phyloP scores from a whole-genome alignment of 139 green algal species.

The Chlamydomonas eustigma region DNA sequence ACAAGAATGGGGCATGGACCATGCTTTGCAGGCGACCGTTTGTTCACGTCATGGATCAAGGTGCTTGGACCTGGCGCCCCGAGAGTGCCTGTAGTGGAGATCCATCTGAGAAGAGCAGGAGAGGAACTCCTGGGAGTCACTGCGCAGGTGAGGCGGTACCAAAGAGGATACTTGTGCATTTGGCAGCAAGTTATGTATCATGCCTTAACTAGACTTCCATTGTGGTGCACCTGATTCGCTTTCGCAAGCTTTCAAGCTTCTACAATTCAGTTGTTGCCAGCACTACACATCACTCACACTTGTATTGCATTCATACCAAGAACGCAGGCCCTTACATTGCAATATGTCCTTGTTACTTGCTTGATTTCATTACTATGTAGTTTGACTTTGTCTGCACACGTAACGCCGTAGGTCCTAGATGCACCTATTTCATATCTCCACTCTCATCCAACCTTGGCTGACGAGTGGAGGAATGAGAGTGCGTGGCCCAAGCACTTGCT shows the following conservation, averaged over 20 bases:
- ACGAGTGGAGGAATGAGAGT: constrained; percentile 53
- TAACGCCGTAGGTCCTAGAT: constrained; percentile 21
- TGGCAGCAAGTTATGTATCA: too few relatives aligned
- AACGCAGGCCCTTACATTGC: not conserved
- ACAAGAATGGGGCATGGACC: too few relatives aligned
- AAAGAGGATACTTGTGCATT: too few relatives aligned
- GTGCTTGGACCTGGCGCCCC: constrained; percentile 51
- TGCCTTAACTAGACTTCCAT: too few relatives aligned
- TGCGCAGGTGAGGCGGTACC: constrained; percentile 38
- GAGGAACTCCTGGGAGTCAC: constrained; percentile 47
- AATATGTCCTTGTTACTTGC: not conserved
- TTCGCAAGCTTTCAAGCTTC: too few relatives aligned
- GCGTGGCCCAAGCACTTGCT: constrained; percentile 78
- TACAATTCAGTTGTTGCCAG: too few relatives aligned
- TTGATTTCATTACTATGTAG: not conserved
- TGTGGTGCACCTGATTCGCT: too few relatives aligned
- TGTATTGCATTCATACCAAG: not conserved
- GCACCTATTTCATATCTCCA: constrained; percentile 36
- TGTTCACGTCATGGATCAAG: constrained; percentile 65
- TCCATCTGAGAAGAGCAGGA: constrained; percentile 52
- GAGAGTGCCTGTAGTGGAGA: constrained; percentile 45
- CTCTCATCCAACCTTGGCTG: constrained; percentile 38
- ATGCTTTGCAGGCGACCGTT: constrained; percentile 38
- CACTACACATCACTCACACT: too few relatives aligned
- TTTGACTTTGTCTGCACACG: not conserved